Percentiles rank a stretch among this genome's conserved stretches.
phyloP scores from a whole-genome alignment of 257 asterid genomes.

The Solanum pinnatisectum region DNA sequence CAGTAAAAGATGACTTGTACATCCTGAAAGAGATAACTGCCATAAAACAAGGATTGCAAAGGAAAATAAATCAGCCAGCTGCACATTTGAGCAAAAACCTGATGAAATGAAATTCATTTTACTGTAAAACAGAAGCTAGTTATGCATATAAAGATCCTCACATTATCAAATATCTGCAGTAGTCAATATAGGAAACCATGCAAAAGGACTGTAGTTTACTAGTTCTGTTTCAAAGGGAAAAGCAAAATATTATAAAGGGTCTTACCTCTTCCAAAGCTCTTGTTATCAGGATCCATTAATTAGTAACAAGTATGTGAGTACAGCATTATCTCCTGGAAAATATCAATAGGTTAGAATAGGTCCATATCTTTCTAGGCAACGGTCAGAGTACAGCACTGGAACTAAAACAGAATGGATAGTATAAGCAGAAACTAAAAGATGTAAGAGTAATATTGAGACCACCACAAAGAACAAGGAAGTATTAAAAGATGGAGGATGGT shows the following conservation, averaged over 20 bases:
- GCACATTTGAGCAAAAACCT: neutral
- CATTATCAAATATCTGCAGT: neutral
- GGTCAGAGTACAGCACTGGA: neutral
- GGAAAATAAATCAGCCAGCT: neutral
- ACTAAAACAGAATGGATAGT: neutral
- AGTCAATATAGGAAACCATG: neutral
- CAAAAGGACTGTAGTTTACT: neutral
- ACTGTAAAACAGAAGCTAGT: neutral
- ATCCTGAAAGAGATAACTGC: neutral
- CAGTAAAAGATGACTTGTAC: neutral
- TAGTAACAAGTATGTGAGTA: slow-evolving; percentile 34
- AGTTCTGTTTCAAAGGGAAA: neutral
- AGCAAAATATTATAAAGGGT: neutral
- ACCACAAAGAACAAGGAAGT: neutral
- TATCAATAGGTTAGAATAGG: neutral
- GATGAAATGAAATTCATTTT: neutral
- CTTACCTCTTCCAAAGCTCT: slow-evolving; percentile 93
- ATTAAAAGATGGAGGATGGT: neutral
- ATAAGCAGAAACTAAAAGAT: neutral
- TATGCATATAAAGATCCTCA: neutral
- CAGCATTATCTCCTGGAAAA: slow-evolving; percentile 46
- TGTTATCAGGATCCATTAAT: slow-evolving; percentile 82
- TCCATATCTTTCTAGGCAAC: neutral
- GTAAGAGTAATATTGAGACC: neutral
- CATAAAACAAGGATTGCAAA: neutral